Base-by-base conservation (phyloP, 345 rosid species). In the Eucalyptus melliodora region DNA sequence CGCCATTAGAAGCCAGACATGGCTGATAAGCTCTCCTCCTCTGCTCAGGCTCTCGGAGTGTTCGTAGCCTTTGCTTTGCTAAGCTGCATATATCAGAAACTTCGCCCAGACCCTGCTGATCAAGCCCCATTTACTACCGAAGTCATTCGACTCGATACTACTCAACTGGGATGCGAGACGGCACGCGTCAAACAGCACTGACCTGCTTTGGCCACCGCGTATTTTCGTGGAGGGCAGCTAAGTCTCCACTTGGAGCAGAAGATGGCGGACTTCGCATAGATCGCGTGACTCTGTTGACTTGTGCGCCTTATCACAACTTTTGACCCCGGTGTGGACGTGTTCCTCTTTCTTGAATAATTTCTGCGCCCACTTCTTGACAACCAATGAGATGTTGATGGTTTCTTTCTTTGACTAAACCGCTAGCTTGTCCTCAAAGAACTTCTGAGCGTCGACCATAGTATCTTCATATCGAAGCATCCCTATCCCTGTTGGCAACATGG, bases 11-110 rank as follows among this genome's bases (percentile, higher is more conserved):
- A 94, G 92, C 95, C 97, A 94, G 0, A 94, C 94, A 51, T 93
- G 94, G 86, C 90, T 92, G 44, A 94, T 89, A 11, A 95, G 92
- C 87, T 95, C 96, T 37, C 96, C 95, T 1, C 96, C 97, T 86
- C 90, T 89, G 69, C 95, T 92, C 49, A 94, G 89, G 40, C 93
- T 93, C 86, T 92, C 89, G 4, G 94, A 94, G 59, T 95, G 97
- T 9, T 90, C 72, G 55, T 86, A 31, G 4, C 92, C 93, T 87
- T 87, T 88, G 30, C 93, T 69, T 13, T 89, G 90, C 60, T 83
- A 30, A 31, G 91, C 92, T 4, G 90, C 90, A 85, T 65, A 88
- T 40, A 67, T 72, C 37, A 90, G 87, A 40, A 89, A 81, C 82
- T 91, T 92, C 17, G 87, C 86, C 92, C 91, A 92, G 5, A 91